Percentiles rank a stretch among this genome's conserved stretches.
Conservation (phyloP, 2,329 filamentous ascomycete genomes). For the Nigrograna mackinnonii region DNA sequence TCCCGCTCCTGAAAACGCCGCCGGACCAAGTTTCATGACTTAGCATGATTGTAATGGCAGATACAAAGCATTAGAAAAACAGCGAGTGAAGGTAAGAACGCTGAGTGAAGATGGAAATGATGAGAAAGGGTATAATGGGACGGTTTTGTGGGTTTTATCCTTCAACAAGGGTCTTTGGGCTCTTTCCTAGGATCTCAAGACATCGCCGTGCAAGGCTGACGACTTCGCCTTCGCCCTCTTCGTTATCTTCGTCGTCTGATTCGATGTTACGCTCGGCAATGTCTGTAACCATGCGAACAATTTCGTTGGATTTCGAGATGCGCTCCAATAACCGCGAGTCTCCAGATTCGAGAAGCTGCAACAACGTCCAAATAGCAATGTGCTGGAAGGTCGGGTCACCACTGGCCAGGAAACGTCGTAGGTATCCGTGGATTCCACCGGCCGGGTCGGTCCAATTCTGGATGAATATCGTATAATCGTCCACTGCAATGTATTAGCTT, state of each 20-base stretch:
- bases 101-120: constrained; percentile 18
- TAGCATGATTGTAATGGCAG: constrained; percentile 18
- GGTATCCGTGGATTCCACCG: constrained; percentile 93
- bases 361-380: constrained; percentile 96
- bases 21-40: constrained; percentile 20
- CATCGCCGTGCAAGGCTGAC: constrained; percentile 89
- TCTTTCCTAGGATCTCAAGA: constrained; percentile 81
- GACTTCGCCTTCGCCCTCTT: constrained; percentile 91
- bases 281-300: constrained; percentile 87
- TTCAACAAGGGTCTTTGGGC: constrained; percentile 80
- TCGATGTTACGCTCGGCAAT: constrained; percentile 91
- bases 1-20: constrained; percentile 32
- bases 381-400: constrained; percentile 98
- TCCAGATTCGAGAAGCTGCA: constrained; percentile 94
- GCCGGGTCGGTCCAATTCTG: constrained; percentile 91
- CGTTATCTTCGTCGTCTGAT: constrained; percentile 81
- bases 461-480: constrained; percentile 95
- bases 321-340: constrained; percentile 85
- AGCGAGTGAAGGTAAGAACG: constrained; percentile 22
- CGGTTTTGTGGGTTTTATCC: constrained; percentile 53
- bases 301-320: constrained; percentile 87
- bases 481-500: too few species aligned
- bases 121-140: constrained; percentile 26
- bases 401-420: constrained; percentile 88
- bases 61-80: constrained; percentile 28